Base-by-base conservation (phyloP, 805 yeast species). In the Saccharomycopsis sp. region DNA sequence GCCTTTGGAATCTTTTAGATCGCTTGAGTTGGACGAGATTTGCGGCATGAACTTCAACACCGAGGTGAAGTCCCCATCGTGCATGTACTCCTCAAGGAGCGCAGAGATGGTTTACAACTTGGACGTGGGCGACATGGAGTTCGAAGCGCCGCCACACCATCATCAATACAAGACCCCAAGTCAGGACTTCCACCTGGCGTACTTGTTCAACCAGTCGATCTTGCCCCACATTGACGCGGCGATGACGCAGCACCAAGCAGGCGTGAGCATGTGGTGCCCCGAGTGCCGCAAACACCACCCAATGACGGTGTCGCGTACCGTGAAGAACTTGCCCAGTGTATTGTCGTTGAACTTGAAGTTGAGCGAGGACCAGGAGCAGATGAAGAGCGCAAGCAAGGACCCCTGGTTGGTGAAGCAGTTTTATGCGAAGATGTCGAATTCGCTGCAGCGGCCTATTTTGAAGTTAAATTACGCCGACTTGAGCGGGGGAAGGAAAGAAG, bases 351-450 rank as follows among this genome's bases (percentile, higher is more conserved):
- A 82, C 50, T 51, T 82, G 15, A 67, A 73, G 37, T 60, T 82
- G 38, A 69, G 69, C 31, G 71, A 70, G 20, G 84, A 80, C 41
- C 67, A 74, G 64, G 66, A 65, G 32, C 58, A 63, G 26, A 67
- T 78, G 3, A 35, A 21, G 17, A 23, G 42, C 29, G 48, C 46
- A 15, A n/a, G 35, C 10, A n/a, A 19, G 13, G 40, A 31, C 8
- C 65, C 69, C 22, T 80, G 88, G 87, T 56, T 81, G 2, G 69
- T 69, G 8, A 73, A 76, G 2, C 78, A 70, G 47, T 80, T 80
- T 54, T 77, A 69, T 52, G 68, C 70, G 2, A 58, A 60, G 4
- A 56, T 60, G 17, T 58, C 63, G 17, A 62, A 61, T 31, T 30
- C 48, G 8, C 41, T 45, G 22, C 61, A 63, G 22, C 62, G 63